Percentiles rank a stretch among this genome's conserved stretches.
These are phyloP conservation scores for Kluyveromyces siamensis DNA, from an alignment of 805 yeast genomes.

Conservation along the genomic window DNA sequence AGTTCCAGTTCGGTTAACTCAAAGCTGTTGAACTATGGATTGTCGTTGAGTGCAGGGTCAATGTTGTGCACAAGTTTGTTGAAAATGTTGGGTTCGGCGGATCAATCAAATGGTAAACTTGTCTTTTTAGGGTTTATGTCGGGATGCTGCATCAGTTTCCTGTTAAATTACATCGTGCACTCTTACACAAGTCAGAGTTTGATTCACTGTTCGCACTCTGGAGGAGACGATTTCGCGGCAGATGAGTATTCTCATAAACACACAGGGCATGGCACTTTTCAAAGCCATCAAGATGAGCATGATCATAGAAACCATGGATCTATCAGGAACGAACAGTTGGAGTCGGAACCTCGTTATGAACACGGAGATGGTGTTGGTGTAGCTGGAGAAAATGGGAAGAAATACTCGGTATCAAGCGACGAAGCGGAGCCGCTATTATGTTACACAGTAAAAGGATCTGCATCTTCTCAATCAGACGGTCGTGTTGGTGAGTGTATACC, in stretches of 20 bases:
- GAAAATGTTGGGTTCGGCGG: slow-evolving; percentile 59
- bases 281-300: slow-evolving; percentile 11
- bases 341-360: not conserved
- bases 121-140: slow-evolving; percentile 35
- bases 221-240: slow-evolving; percentile 17
- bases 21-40: slow-evolving; percentile 59
- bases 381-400: not conserved
- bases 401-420: not conserved
- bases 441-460: slow-evolving; percentile 2
- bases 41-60: slow-evolving; percentile 77
- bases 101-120: slow-evolving; percentile 33
- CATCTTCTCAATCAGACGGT: not conserved
- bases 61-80: slow-evolving; percentile 69
- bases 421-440: slow-evolving; percentile 8
- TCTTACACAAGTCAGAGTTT: slow-evolving; percentile 69
- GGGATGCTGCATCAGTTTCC: slow-evolving; percentile 56
- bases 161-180: slow-evolving; percentile 61
- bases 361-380: not conserved
- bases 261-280: slow-evolving; percentile 6
- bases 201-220: slow-evolving; percentile 73
- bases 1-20: slow-evolving; percentile 30
- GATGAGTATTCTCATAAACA: slow-evolving; percentile 14
- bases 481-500: slow-evolving; percentile 11
- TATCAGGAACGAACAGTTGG: not conserved
- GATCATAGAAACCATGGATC: slow-evolving; percentile 1